These are phyloP conservation scores for Kregervanrija delftensis DNA, from an alignment of 805 yeast species.

Conservation along the genomic window DNA sequence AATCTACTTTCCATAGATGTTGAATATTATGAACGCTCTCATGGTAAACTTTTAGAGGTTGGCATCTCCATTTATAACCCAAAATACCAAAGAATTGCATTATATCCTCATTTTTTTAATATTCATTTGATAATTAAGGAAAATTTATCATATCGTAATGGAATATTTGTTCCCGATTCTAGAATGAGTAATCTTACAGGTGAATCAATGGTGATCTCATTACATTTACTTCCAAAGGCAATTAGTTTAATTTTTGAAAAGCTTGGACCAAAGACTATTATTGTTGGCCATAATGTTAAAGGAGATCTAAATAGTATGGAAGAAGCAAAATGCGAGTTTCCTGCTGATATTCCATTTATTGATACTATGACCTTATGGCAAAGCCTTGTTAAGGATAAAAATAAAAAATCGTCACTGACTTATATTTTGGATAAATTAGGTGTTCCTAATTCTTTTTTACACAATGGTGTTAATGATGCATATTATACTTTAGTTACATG, in stretches of 20 bases:
- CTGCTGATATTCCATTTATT: slow-evolving; percentile 16
- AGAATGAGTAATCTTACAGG: slow-evolving; percentile 23
- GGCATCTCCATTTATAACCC: slow-evolving; percentile 28
- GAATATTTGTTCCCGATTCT: slow-evolving; percentile 23
- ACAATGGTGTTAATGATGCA: slow-evolving; percentile 28
- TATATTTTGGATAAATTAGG: slow-evolving; percentile 22
- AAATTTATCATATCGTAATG: slow-evolving; percentile 13
- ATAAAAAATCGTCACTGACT: slow-evolving; percentile 15
- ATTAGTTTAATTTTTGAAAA: slow-evolving; percentile 10
- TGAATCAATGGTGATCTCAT: slow-evolving; percentile 18
- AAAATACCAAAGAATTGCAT: slow-evolving; percentile 19
- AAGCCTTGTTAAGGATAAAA: slow-evolving; percentile 11
- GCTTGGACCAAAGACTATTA: slow-evolving; percentile 12
- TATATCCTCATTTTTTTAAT: slow-evolving; percentile 26
- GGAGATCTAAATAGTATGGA: slow-evolving; percentile 21
- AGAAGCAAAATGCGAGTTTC: slow-evolving; percentile 12
- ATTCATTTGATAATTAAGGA: slow-evolving; percentile 24
- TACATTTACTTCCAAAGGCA: slow-evolving; percentile 10
- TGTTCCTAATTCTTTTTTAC: slow-evolving; percentile 24
- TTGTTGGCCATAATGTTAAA: slow-evolving; percentile 25
- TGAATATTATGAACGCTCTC: slow-evolving; percentile 17
- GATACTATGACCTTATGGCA: slow-evolving; percentile 25
- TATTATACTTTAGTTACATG: slow-evolving; percentile 24
- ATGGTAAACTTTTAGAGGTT: slow-evolving; percentile 19
- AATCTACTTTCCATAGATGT: slow-evolving; percentile 23